Evolutionary conservation across 495 filamentous ascomycete genomes (phyloP).

Genomic region (Diplogelasinospora grovesii): DNA sequence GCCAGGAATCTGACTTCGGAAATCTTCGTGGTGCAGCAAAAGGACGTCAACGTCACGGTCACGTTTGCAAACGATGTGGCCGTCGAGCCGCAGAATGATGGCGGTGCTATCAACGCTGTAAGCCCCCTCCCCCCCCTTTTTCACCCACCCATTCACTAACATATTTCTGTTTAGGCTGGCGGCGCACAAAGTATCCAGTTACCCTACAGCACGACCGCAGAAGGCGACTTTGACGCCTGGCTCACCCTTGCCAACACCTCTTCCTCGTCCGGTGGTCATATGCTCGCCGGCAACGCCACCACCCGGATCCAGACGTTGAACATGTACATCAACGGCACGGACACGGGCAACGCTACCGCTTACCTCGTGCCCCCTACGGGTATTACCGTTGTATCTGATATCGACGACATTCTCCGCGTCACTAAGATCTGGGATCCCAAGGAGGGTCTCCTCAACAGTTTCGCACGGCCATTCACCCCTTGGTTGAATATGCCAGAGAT

Average conservation of each 20-base stretch:
- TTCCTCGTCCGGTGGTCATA: slow-evolving; percentile 33
- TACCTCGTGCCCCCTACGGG: slow-evolving; percentile 65
- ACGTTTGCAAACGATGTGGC: slow-evolving; percentile 48
- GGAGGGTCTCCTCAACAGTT: slow-evolving; percentile 69
- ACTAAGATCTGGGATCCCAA: slow-evolving; percentile 74
- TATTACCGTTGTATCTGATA: slow-evolving; percentile 64
- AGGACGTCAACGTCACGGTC: slow-evolving; percentile 53
- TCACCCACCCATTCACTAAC: too few species aligned
- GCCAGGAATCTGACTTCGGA: slow-evolving; percentile 66
- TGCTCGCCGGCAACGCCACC: slow-evolving; percentile 56
- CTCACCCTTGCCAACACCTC: slow-evolving; percentile 47
- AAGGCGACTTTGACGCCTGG: slow-evolving; percentile 69
- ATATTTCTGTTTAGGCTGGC: slow-evolving; percentile 30
- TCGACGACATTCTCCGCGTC: slow-evolving; percentile 75
- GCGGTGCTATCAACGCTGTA: slow-evolving; percentile 28
- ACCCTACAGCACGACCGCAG: slow-evolving; percentile 49
- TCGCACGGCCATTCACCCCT: slow-evolving; percentile 59
- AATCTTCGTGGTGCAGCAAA: slow-evolving; percentile 68
- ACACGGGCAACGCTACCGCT: slow-evolving; percentile 64
- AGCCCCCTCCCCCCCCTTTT: too few species aligned
- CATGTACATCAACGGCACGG: slow-evolving; percentile 55
- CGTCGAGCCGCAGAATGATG: slow-evolving; percentile 22
- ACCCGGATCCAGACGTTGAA: slow-evolving; percentile 55
- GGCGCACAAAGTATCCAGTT: slow-evolving; percentile 51
- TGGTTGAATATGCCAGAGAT: slow-evolving; percentile 78